Evolutionary conservation across 2,329 filamentous ascomycete species (phyloP), one percentile per base, ranked within the genome.

Genomic region (Talaromyces sp.): DNA sequence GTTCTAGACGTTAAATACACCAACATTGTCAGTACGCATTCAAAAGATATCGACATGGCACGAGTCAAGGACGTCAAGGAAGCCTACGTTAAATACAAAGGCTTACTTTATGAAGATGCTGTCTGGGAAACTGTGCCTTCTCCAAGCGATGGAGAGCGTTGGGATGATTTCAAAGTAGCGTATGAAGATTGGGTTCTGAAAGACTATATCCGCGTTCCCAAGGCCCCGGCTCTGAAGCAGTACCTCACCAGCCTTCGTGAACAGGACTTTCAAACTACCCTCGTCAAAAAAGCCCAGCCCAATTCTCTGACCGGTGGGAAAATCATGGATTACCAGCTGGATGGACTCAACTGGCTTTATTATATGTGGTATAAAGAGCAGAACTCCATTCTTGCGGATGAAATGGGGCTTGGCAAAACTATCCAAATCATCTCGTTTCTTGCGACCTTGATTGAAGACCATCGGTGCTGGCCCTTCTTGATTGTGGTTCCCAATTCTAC

Each of bases 381-480:
- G 69, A 97, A 94, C 68, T 89, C 92, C 29, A 93, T 97, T 61
- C 83, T 97, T 7, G 94, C 94, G 0, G 94, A 99, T 70, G 94
- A 99, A 71, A 99, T 99, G 94, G 94, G 94, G 46, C 84, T 99
- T 1, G 94, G 94, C 32, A 99, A 99, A 78, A 99, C 94, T 0
- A 91, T 99, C 32, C 94, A 99, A 72, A 87, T 97, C 57, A 89
- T 97, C 62, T 85, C 88, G 2, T 84, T 96, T 63, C 83, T 97
- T 62, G 86, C 90, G 1, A 87, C 88, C 0, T 76, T 97, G 41
- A 81, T 88, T 26, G 82, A 88, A 62, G 83, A 87, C 56, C 82
- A 85, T 68, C 80, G 84, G 69, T 94, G 91, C 74, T 97, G 90
- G 84, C 94, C 94, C 0, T 97, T 97, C 70, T 81, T 99, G 17